Base-by-base conservation (phyloP, 2,329 filamentous ascomycete genomes). In the Colletotrichum godetiae region DNA sequence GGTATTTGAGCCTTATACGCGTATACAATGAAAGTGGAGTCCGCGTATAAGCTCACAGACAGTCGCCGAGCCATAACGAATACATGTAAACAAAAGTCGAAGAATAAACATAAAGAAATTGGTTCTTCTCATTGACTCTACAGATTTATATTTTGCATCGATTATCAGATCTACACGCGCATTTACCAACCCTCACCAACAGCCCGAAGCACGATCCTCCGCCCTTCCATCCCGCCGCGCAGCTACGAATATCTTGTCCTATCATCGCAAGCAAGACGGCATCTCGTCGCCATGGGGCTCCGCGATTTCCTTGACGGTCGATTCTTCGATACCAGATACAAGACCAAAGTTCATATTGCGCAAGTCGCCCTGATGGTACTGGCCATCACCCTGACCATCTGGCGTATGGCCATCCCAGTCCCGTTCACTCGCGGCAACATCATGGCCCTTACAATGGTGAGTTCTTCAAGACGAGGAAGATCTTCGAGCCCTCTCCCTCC, bases 361-460 rank as follows among this genome's bases (percentile, higher is more conserved):
- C 67, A 69, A 24, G 60, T 69, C 37, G 67, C 33, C 53, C 8
- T 69, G 37, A 69, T 69, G 53, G n/a, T 19, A 3, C 15, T 63
- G 22, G 68, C 68, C n/a, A 55, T 72, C 22, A 42, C 68, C 42
- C 72, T 74, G 53, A 63, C 69, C 55, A 52, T 72, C 27, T 58
- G 49, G 7, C 63, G 63, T n/a, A 67, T 74, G 59, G 53, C 61
- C 10, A 66, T 74, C 49, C 60, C 68, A 0, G 68, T 71, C 0
- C 59, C 59, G 1, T 67, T 59, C 5, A 67, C 72, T 11, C 58
- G 68, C 5, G 72, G 63, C 22, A 71, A 74, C 27, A 74, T 71
- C 31, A 74, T 74, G 62, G 72, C 72, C 2, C 68, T 74, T 19
- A 67, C 68, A 19, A 74, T 74, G 72, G 72, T 74, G 2, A 33